Evolutionary conservation across 768 basidiomycete species (phyloP).

Genomic region (Russula vinacea): DNA sequence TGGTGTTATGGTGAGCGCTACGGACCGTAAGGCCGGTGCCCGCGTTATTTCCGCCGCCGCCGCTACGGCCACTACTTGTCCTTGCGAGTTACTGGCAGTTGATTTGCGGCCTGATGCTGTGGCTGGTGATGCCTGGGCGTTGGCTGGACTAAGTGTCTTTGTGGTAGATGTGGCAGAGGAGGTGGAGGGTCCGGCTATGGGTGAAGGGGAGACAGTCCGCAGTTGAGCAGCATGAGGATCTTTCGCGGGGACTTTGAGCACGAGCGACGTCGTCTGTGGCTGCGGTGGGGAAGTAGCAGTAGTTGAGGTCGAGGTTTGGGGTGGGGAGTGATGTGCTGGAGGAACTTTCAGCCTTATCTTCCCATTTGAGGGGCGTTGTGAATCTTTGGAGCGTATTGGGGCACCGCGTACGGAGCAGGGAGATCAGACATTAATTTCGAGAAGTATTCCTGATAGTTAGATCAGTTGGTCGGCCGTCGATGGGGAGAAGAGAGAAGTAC

Average conservation of each 20-base stretch:
- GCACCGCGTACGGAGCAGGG: conserved; percentile 60
- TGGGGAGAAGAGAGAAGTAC: conserved; percentile 41
- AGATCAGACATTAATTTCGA: conserved; percentile 74
- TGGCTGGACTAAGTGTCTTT: conserved; percentile 19
- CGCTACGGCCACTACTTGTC: neutral
- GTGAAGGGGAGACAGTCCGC: conserved; percentile 31
- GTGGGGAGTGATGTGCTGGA: conserved; percentile 38
- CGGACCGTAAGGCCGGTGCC: conserved; percentile 31
- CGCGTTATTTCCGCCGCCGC: conserved; percentile 26
- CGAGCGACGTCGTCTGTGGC: conserved; percentile 30
- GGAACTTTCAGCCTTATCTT: conserved; percentile 77
- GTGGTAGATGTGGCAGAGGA: conserved; percentile 10
- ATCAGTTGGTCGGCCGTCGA: conserved; percentile 20
- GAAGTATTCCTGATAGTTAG: conserved; percentile 58
- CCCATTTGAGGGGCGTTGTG: conserved; percentile 38
- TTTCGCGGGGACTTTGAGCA: conserved; percentile 28
- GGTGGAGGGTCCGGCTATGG: conserved; percentile 28
- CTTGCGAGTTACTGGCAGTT: neutral
- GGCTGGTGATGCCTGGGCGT: conserved; percentile 24
- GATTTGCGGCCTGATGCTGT: conserved; percentile 27
- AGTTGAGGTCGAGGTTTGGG: conserved; percentile 30
- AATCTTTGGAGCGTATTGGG: conserved; percentile 52
- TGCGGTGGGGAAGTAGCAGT: conserved; percentile 32
- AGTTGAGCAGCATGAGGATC: conserved; percentile 13
- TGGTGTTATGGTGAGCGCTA: conserved; percentile 42